Percentiles rank a stretch among this genome's conserved stretches.
Evolutionary conservation across 352 stramenopile species (phyloP).

Genomic region (Phytophthora pseudosyringae): DNA sequence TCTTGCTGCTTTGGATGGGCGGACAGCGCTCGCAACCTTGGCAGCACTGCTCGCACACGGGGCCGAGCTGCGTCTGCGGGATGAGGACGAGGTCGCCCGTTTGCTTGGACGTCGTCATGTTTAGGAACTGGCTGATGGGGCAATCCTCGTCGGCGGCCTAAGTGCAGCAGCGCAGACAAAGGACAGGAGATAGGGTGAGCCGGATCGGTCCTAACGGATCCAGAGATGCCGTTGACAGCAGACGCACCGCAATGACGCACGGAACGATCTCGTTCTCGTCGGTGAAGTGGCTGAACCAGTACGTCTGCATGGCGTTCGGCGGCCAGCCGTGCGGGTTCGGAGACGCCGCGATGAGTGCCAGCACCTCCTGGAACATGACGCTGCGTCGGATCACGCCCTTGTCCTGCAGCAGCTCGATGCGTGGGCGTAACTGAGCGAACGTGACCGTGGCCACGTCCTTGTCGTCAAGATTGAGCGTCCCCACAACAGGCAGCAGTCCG

Average conservation of each 20-base stretch:
- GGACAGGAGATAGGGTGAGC: neutral
- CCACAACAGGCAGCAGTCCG: conserved; percentile 65
- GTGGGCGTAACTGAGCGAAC: conserved; percentile 65
- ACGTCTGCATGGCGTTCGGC: conserved; percentile 68
- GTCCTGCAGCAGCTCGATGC: conserved; percentile 71
- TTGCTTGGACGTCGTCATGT: conserved; percentile 75
- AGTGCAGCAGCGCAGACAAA: neutral
- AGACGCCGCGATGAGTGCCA: conserved; percentile 63
- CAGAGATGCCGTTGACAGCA: neutral
- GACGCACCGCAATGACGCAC: conserved; percentile 49
- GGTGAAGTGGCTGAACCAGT: conserved; percentile 76
- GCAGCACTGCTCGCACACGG: conserved; percentile 74
- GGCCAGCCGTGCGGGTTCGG: conserved; percentile 74
- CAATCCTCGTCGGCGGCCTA: conserved; percentile 52
- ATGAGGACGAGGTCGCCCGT: conserved; percentile 77
- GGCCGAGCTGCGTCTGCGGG: conserved; percentile 81
- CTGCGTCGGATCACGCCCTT: conserved; percentile 74
- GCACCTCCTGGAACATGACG: conserved; percentile 79
- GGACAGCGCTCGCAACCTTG: conserved; percentile 60
- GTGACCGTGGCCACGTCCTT: conserved; percentile 59
- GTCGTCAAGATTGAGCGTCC: conserved; percentile 69
- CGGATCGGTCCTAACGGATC: neutral
- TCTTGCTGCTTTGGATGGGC: conserved; percentile 24
- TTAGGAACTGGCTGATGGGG: conserved; percentile 60
- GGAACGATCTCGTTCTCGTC: conserved; percentile 50